These are phyloP conservation scores for Nematocida minor DNA, from an alignment of 371 early-diverging fungal genomes.

Conservation along the genomic window DNA sequence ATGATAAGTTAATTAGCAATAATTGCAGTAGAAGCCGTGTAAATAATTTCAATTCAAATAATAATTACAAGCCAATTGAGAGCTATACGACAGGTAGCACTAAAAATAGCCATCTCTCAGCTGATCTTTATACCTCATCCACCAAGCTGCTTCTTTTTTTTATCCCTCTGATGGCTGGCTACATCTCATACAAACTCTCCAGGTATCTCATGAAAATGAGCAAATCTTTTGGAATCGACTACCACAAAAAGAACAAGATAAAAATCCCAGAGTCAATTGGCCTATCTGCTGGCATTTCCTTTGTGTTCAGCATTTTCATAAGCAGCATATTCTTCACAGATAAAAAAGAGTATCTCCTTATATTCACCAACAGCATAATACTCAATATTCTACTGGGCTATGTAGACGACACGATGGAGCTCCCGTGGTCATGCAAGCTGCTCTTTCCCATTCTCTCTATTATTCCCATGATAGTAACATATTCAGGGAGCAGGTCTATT, in stretches of 20 bases:
- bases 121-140: too few relatives aligned
- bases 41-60: too few relatives aligned
- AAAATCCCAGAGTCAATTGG: constrained; percentile 77
- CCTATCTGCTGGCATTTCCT: constrained; percentile 69
- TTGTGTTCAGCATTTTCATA: constrained; percentile 75
- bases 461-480: constrained; percentile 81
- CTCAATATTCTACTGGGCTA: constrained; percentile 88
- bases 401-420: constrained; percentile 87
- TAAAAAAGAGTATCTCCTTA: constrained; percentile 22
- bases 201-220: background rate
- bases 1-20: too few relatives aligned
- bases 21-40: too few relatives aligned
- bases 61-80: too few relatives aligned
- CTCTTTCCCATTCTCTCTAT: constrained; percentile 82
- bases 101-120: too few relatives aligned
- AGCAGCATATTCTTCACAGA: constrained; percentile 73
- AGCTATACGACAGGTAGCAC: too few relatives aligned
- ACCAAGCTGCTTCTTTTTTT: background rate
- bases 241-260: constrained; percentile 71
- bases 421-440: constrained; percentile 86
- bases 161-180: constrained; percentile 6
- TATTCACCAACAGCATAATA: constrained; percentile 12
- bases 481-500: constrained; percentile 62
- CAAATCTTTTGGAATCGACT: constrained; percentile 69
- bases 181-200: constrained; percentile 21